Base-by-base conservation (phyloP, 148 eudicot species). In the Chenopodium album region DNA sequence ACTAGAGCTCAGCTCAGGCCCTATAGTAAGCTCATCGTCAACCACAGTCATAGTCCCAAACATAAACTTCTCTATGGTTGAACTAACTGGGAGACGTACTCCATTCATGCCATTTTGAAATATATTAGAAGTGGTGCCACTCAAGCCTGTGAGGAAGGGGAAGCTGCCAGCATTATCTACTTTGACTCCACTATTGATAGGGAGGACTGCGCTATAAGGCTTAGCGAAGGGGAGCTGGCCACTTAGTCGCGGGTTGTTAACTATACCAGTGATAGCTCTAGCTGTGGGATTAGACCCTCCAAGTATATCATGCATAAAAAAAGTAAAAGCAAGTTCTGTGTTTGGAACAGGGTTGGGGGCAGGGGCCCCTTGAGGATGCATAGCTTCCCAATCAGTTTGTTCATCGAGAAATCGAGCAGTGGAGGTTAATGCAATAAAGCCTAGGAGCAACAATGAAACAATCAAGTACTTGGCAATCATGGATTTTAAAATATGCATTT, bases 211-310 rank as follows among this genome's bases (percentile, higher is more conserved):
- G 1, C 94, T 94, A 73, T 88, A 88, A 0, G 90, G 92, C 79
- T 92, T 94, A 22, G 98, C 97, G 32, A 94, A 94, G 5, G 98
- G 93, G 78, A 94, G 88, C 44, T 92, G 96, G 44, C 97, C 91
- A 17, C 85, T 88, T 23, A 86, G 80, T 0, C 87, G 88, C 0
- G 92, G 93, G 87, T 91, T 92, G 75, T 82, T 75, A 0, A 94
- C 98, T 16, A 92, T 80, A 0, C 97, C 94, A 0, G 98, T 92
- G 31, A 92, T 90, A 0, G 94, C 93, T 73, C 81, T 88, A 19
- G 97, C 94, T 13, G 97, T 83, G 1, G 98, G 94, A 78, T 86
- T 90, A 0, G 94, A 77, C 37, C 98, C 97, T 0, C 98, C 97
- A 0, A 92, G 88, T 10, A 94, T 88, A 85, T 94, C 97, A 28